Base-by-base conservation (phyloP, 2,329 filamentous ascomycete genomes). In the Dissoconium aciculare region DNA sequence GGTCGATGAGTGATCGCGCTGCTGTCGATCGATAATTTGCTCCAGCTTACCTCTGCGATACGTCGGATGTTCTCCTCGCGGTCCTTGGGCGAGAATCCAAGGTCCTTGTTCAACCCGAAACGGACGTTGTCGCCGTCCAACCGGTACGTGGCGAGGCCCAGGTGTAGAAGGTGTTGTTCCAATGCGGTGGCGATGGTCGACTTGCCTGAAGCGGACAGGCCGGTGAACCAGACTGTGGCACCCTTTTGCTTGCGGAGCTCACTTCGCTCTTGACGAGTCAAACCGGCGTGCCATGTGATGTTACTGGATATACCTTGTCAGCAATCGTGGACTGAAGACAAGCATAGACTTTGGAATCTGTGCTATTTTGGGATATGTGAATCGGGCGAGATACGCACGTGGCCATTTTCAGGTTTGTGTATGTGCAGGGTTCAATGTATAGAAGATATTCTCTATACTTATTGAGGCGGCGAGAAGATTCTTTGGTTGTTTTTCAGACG, bases 111-210 rank as follows among this genome's bases (percentile, higher is more conserved):
- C 45, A 98, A 69, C 11, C 89, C 89, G 63, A 95, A 94, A 38
- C 89, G 87, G 44, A 98, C 78, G 61, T 98, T 98, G 70, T 98
- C 89, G 51, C 87, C 89, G 60, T 98, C 89, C 16, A 98, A 76
- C 31, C 89, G 76, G 70, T 98, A 98, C 37, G 85, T 80, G 33
- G 77, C 65, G 30, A 89, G 64, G 26, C 77, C 78, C 8, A 82
- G 69, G 57, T 92, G 84, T 33, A 98, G 73, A 17, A 98, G 76
- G 58, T 94, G 84, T 64, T 94, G 87, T 67, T 98, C 89, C 24
- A 98, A 79, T 11, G 89, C 89, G 3, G 83, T 92, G 33, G 89
- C 89, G 40, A 98, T 82, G 35, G 89, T 98, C 31, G 87, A 94
- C 63, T 98, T 98, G 53, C 89, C 89, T 0, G 83, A 93, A 30